phyloP scores from a whole-genome alignment of 345 rosid species.

The Nasturtium officinale region DNA sequence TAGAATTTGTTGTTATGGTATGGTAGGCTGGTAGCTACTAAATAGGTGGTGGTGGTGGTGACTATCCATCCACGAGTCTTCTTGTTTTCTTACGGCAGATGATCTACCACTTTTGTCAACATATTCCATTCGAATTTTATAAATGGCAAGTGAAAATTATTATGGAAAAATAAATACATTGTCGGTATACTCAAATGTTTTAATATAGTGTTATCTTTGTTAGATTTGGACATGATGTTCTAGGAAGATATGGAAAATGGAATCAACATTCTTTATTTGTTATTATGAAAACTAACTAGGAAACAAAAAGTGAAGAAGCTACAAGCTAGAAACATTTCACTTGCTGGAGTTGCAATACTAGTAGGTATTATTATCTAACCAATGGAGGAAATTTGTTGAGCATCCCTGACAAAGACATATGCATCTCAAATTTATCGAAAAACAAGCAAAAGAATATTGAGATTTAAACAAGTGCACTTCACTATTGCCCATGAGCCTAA shows the following conservation, averaged over 20 bases:
- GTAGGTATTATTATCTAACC: not conserved
- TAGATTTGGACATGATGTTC: too few relatives aligned
- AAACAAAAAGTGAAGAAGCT: not conserved
- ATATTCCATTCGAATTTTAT: constrained; percentile 19
- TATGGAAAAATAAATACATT: not conserved
- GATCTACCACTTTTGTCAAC: constrained; percentile 29
- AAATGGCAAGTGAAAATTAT: not conserved
- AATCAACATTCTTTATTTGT: too few relatives aligned
- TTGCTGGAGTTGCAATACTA: constrained; percentile 19
- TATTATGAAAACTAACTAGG: not conserved
- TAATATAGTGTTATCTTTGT: too few relatives aligned
- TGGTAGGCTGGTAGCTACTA: constrained; percentile 25
- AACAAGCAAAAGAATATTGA: not conserved
- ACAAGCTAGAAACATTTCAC: not conserved
- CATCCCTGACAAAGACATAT: not conserved
- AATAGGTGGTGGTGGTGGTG: constrained; percentile 39
- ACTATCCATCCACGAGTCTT: constrained; percentile 14
- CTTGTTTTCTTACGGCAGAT: constrained; percentile 23
- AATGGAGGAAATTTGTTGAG: constrained; percentile 18
- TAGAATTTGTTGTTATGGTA: constrained; percentile 22
- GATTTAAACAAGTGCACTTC: not conserved
- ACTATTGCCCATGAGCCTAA: not conserved
- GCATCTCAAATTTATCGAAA: not conserved
- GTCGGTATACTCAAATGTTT: not conserved
- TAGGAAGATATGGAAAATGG: too few relatives aligned